phyloP scores from a whole-genome alignment of 2,329 filamentous ascomycete genomes.

The Ophiosphaerella korrae region DNA sequence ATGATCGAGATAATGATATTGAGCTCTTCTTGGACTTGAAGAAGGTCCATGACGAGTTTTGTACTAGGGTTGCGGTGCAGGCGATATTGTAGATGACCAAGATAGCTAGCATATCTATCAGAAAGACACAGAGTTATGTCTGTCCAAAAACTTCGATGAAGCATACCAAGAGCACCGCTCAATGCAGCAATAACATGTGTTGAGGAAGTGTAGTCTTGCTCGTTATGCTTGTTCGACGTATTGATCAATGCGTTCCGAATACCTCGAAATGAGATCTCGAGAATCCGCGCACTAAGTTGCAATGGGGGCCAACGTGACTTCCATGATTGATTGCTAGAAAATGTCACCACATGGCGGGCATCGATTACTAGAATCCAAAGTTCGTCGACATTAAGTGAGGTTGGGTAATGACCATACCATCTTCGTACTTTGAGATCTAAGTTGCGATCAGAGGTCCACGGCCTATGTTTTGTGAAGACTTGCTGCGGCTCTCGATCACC shows the following conservation, averaged over 20 bases:
- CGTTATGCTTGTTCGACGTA: conserved; percentile 30
- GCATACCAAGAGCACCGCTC: conserved; percentile 49
- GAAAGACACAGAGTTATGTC: conserved; percentile 50
- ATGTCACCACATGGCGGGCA: conserved; percentile 49
- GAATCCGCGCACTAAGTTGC: conserved; percentile 48
- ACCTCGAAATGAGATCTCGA: conserved; percentile 49
- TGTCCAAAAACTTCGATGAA: conserved; percentile 52
- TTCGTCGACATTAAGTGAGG: conserved; percentile 50
- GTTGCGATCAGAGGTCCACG: conserved; percentile 49
- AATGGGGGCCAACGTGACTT: conserved; percentile 51
- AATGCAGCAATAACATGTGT: conserved; percentile 47
- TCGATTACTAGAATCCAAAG: conserved; percentile 51
- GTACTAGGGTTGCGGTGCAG: conserved; percentile 50
- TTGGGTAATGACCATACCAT: conserved; percentile 52
- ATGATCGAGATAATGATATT: conserved; percentile 53
- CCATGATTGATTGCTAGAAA: conserved; percentile 52
- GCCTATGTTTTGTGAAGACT: conserved; percentile 51
- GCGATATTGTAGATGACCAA: conserved; percentile 51
- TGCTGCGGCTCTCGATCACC: conserved; percentile 47
- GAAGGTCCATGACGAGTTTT: conserved; percentile 52
- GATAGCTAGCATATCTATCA: conserved; percentile 50
- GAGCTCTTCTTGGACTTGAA: conserved; percentile 52
- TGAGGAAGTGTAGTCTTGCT: conserved; percentile 46
- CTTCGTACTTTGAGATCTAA: conserved; percentile 51
- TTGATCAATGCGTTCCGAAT: conserved; percentile 48